phyloP scores from a whole-genome alignment of 176 grass and related monocot genomes.

The Oryza brachyantha region DNA sequence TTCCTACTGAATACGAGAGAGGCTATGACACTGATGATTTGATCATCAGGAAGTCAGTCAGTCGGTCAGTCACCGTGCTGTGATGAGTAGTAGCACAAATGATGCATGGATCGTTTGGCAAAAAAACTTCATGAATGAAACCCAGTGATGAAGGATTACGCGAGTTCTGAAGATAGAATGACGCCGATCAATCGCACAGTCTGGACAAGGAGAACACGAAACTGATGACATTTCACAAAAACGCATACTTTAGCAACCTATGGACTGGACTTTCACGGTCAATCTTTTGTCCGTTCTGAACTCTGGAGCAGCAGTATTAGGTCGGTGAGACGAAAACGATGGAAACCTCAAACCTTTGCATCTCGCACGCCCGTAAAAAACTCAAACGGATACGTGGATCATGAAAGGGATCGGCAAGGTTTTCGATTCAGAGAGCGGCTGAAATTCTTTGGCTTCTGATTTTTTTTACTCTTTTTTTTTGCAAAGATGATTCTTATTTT shows the following conservation, averaged over 20 bases:
- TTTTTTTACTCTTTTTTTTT: neutral
- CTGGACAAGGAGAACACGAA: neutral
- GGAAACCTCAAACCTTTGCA: constrained; percentile 7
- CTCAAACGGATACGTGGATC: neutral
- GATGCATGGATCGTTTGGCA: neutral
- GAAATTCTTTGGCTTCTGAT: neutral
- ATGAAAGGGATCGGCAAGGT: neutral
- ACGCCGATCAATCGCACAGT: neutral
- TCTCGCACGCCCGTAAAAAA: neutral
- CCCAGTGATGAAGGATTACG: neutral
- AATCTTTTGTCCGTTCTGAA: neutral
- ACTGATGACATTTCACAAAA: neutral
- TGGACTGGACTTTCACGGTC: neutral
- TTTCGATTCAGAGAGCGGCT: neutral
- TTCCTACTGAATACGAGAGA: neutral
- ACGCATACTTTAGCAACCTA: neutral
- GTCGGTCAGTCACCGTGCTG: neutral
- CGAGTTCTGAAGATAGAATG: constrained; percentile 13
- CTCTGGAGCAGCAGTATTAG: neutral
- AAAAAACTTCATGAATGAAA: no score
- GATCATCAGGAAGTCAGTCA: neutral
- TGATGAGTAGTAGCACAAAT: neutral
- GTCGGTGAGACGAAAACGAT: neutral
- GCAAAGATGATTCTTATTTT: neutral
- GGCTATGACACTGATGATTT: neutral